Percentiles rank a stretch among this genome's conserved stretches.
These are phyloP conservation scores for Botrytis squamosa DNA, from an alignment of 2,329 filamentous ascomycete genomes.

Conservation along the genomic window DNA sequence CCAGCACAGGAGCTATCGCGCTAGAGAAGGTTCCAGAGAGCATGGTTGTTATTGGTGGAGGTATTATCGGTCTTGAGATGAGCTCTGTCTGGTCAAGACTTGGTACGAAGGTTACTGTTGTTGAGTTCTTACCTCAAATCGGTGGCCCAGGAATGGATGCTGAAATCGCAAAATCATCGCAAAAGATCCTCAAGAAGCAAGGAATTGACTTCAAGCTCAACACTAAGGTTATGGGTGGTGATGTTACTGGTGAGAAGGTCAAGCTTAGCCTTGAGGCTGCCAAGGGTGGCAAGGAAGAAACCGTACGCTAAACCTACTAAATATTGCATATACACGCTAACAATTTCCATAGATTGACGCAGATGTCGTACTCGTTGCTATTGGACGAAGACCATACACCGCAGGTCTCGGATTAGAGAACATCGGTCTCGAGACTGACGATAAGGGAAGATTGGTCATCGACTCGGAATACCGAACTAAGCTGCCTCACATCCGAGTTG, in stretches of 20 bases:
- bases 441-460: slow-evolving; percentile 91
- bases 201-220: slow-evolving; percentile 97
- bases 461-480: slow-evolving; percentile 99
- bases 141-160: slow-evolving; percentile 96
- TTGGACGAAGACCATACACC: slow-evolving; percentile 94
- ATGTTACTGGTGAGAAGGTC: slow-evolving; percentile 73
- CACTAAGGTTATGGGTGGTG: slow-evolving; percentile 90
- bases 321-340: slow-evolving; percentile 12
- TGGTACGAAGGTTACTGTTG: slow-evolving; percentile 91
- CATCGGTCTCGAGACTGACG: slow-evolving; percentile 86
- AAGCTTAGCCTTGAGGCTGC: slow-evolving; percentile 85
- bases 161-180: slow-evolving; percentile 85
- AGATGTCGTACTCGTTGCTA: slow-evolving; percentile 94
- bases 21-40: slow-evolving; percentile 90
- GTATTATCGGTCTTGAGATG: slow-evolving; percentile 99
- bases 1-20: slow-evolving; percentile 90
- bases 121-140: slow-evolving; percentile 94
- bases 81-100: slow-evolving; percentile 95
- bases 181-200: slow-evolving; percentile 94
- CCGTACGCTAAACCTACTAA: slow-evolving; percentile 53
- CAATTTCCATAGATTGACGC: slow-evolving; percentile 69
- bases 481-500: slow-evolving; percentile 91
- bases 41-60: slow-evolving; percentile 95
- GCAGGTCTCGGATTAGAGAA: slow-evolving; percentile 89
- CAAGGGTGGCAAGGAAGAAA: slow-evolving; percentile 94